A percentile compares a stretch with the other conserved stretches of the same genome.
Conservation (phyloP, 768 basidiomycete species). For the Lanmaoa pseudosensibilis region DNA sequence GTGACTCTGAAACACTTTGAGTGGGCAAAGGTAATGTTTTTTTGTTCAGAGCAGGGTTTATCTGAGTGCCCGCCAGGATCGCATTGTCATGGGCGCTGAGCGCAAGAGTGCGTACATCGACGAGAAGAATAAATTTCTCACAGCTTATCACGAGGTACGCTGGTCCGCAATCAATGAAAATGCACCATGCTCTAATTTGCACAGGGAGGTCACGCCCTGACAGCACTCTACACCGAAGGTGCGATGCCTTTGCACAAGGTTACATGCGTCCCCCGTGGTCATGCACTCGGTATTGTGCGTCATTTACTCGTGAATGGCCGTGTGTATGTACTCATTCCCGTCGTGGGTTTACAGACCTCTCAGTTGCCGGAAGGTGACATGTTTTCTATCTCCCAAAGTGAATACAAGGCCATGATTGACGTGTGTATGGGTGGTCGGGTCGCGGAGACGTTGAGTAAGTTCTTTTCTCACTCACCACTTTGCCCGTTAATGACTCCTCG, state of each 20-base stretch:
- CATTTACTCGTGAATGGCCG: background rate
- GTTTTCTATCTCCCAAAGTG: slow-evolving; percentile 65
- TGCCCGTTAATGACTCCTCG: slow-evolving; percentile 6
- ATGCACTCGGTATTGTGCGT: slow-evolving; percentile 84
- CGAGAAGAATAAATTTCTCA: slow-evolving; percentile 81
- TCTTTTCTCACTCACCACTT: background rate
- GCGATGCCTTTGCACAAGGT: slow-evolving; percentile 98
- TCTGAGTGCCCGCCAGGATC: slow-evolving; percentile 53
- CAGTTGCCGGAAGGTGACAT: slow-evolving; percentile 78
- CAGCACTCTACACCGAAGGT: slow-evolving; percentile 90
- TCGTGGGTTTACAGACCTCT: slow-evolving; percentile 53
- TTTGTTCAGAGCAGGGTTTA: background rate
- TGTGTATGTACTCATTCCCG: slow-evolving; percentile 10
- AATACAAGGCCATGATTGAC: slow-evolving; percentile 83
- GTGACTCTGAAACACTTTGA: slow-evolving; percentile 87
- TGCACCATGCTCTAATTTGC: slow-evolving; percentile 11
- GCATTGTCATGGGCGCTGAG: slow-evolving; percentile 96
- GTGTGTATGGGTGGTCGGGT: slow-evolving; percentile 94
- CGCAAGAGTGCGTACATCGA: slow-evolving; percentile 88
- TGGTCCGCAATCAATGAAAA: background rate
- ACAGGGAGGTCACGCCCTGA: slow-evolving; percentile 90
- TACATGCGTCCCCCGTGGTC: slow-evolving; percentile 94
- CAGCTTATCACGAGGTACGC: slow-evolving; percentile 92
- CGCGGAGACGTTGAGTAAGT: slow-evolving; percentile 85
- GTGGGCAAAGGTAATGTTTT: slow-evolving; percentile 87